Evolutionary conservation across 371 early-diverging fungal genomes (phyloP).

Genomic region (Apophysomyces ossiformis): DNA sequence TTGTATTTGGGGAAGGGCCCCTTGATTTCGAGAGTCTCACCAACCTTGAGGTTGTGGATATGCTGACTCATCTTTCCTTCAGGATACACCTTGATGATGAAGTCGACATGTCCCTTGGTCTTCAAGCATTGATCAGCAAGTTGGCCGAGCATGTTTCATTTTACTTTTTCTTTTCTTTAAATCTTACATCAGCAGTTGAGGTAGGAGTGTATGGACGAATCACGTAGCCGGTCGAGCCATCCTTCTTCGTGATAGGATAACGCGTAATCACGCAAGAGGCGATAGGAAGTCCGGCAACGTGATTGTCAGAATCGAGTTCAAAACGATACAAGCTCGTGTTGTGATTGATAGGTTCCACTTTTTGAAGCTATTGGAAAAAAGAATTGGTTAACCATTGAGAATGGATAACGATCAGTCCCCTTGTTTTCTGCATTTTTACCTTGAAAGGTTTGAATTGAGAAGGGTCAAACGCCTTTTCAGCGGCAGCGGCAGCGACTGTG

Average conservation of each 20-base stretch:
- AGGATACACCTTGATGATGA: conserved; percentile 83
- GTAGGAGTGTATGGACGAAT: conserved; percentile 95
- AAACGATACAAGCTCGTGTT: conserved; percentile 86
- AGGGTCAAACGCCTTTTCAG: conserved; percentile 62
- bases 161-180: not conserved
- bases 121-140: conserved; percentile 11
- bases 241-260: conserved; percentile 64
- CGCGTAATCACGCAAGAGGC: conserved; percentile 85
- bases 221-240: conserved; percentile 65
- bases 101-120: conserved; percentile 81
- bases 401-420: not conserved
- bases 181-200: conserved; percentile 61
- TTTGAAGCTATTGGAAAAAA: conserved; percentile 44
- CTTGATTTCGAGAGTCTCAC: conserved; percentile 87
- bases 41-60: conserved; percentile 78
- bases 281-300: conserved; percentile 72
- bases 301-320: conserved; percentile 69
- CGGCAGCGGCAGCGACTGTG: conserved; percentile 27
- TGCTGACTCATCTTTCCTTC: conserved; percentile 79
- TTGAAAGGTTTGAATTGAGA: conserved; percentile 74
- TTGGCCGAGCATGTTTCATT: not conserved
- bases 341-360: conserved; percentile 67
- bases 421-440: conserved; percentile 23
- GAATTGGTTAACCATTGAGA: not conserved
- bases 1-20: conserved; percentile 90